Conservation (phyloP, 129 eudicot species). For the Sambucus nigra region DNA sequence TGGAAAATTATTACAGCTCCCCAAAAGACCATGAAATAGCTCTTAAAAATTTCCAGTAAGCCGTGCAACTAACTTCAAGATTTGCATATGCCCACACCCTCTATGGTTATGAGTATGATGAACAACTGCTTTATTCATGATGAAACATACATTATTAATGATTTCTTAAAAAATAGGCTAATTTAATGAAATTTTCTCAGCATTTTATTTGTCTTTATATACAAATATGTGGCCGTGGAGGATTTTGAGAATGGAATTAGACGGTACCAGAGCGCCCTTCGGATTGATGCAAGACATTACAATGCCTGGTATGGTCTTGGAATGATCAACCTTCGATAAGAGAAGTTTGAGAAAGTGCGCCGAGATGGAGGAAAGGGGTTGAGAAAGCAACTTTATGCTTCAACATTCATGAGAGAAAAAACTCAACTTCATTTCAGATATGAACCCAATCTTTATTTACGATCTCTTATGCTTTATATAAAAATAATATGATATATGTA, state of each 20-base stretch:
- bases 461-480: no score
- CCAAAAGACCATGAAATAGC: conserved; percentile 99
- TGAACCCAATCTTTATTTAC: no score
- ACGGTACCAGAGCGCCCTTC: conserved; percentile 76
- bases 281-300: conserved; percentile 87
- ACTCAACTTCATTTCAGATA: no score
- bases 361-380: no score
- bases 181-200: not conserved
- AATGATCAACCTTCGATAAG: conserved; percentile 90
- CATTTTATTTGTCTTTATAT: not conserved
- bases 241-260: conserved; percentile 84
- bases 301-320: conserved; percentile 99
- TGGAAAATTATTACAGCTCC: conserved; percentile 99
- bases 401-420: no score
- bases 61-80: conserved; percentile 76
- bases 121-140: not conserved
- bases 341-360: conserved; percentile 85
- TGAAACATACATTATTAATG: not conserved
- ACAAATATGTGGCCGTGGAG: conserved; percentile 80
- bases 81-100: conserved; percentile 98
- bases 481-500: no score
- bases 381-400: no score
- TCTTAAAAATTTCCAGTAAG: conserved; percentile 86
- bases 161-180: not conserved
- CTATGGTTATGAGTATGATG: conserved; percentile 92